These are phyloP conservation scores for Xeromyces bisporus DNA, from an alignment of 495 filamentous ascomycete genomes.

Conservation along the genomic window DNA sequence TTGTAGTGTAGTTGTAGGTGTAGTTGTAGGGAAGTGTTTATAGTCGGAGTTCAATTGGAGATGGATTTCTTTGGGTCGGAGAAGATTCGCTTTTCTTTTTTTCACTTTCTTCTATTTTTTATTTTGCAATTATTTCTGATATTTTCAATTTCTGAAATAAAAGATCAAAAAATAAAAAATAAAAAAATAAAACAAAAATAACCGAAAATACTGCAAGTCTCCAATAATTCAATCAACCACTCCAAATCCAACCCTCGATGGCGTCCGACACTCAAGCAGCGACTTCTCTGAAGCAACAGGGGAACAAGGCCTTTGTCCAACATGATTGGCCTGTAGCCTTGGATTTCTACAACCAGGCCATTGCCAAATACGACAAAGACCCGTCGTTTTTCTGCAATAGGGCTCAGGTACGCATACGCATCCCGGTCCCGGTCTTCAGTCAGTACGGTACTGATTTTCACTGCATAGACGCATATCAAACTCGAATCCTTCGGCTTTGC, in stretches of 20 bases:
- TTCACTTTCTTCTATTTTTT: no score
- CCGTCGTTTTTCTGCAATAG: constrained; percentile 86
- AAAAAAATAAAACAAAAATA: no score
- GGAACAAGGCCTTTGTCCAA: constrained; percentile 77
- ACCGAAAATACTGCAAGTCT: no score
- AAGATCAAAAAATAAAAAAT: no score
- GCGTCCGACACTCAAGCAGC: constrained; percentile 48
- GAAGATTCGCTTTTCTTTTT: no score
- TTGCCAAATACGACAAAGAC: constrained; percentile 67
- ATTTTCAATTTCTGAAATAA: no score
- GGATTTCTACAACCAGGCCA: constrained; percentile 78
- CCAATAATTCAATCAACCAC: constrained; percentile 7
- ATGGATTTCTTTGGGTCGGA: no score
- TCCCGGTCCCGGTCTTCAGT: constrained; percentile 1
- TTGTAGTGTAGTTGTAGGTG: no score
- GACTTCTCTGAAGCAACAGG: constrained; percentile 71
- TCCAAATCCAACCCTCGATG: constrained; percentile 13
- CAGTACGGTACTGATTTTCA: constrained; percentile 11
- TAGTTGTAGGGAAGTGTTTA: no score
- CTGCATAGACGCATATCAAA: constrained; percentile 70
- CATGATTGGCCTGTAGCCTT: constrained; percentile 81
- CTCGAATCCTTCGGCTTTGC: constrained; percentile 88
- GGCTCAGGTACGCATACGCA: constrained; percentile 52
- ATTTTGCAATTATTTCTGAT: no score
- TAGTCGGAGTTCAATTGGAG: no score